Conservation (phyloP, 345 rosid genomes). For the Nasturtium officinale region DNA sequence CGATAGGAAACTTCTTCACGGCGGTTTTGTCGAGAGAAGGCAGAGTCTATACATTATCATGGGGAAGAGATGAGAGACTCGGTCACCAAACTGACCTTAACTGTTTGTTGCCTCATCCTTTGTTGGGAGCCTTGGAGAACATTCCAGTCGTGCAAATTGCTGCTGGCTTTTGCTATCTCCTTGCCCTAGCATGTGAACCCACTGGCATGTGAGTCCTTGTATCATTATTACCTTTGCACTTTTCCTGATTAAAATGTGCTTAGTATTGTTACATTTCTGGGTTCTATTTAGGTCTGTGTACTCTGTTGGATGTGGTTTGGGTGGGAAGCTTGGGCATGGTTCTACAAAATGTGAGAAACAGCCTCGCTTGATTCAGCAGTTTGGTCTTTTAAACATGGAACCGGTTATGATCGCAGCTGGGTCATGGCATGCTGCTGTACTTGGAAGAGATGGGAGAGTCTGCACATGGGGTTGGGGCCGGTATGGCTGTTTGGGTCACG, state of each 20-base stretch:
- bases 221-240: slow-evolving; percentile 1
- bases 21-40: slow-evolving; percentile 95
- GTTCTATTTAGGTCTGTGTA: slow-evolving; percentile 69
- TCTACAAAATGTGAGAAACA: slow-evolving; percentile 71
- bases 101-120: slow-evolving; percentile 76
- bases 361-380: slow-evolving; percentile 86
- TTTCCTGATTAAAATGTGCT: background rate
- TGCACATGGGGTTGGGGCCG: slow-evolving; percentile 99
- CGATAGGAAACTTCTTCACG: slow-evolving; percentile 88
- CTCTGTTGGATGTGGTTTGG: slow-evolving; percentile 98
- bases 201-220: slow-evolving; percentile 80
- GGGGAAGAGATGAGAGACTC: slow-evolving; percentile 80
- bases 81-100: slow-evolving; percentile 81
- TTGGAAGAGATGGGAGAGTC: slow-evolving; percentile 88
- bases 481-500: slow-evolving; percentile 93
- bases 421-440: slow-evolving; percentile 98
- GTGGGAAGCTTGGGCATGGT: slow-evolving; percentile 98
- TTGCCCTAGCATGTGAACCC: slow-evolving; percentile 88
- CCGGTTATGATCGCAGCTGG: slow-evolving; percentile 93
- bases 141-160: slow-evolving; percentile 86
- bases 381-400: slow-evolving; percentile 69
- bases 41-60: slow-evolving; percentile 86
- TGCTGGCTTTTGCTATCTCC: slow-evolving; percentile 95
- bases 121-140: slow-evolving; percentile 88
- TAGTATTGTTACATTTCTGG: slow-evolving; percentile 21